Base-by-base conservation (phyloP, 306 rosid genomes). In the Glycine soja region DNA sequence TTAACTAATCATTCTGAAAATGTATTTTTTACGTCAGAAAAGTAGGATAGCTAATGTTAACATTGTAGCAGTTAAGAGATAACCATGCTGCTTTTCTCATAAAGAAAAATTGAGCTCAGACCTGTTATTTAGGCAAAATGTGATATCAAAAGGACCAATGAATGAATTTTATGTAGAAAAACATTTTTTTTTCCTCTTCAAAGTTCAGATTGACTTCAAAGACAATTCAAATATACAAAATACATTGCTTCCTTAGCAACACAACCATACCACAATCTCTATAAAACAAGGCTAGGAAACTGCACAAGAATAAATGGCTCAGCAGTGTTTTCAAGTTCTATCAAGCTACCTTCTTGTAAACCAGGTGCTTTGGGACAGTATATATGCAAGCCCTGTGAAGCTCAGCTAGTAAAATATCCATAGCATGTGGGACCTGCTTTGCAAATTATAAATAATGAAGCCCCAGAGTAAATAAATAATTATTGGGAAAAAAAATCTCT, bases 361-460 rank as follows among this genome's bases (percentile, higher is more conserved):
- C 79, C 61, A 90, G 12, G 90, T 93, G 97, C 89, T 95, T 95
- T 64, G 97, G 99, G 72, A 93, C 94, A 40, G 97, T 90, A 89
- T 93, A 95, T 43, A 87, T 86, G 82, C 97, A 95, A 82, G 90
- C 97, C 86, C 42, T 82, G 76, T 95, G 92, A 62, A 95, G 85
- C 92, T 95, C 99, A 10, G 97, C 99, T 3, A 95, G 92, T 83
- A 95, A 76, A 81, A 95, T 36, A 90, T 90, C 96, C 97, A 90
- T 86, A 51, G 78, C 89, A 62, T 77, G 76, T 36, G 97, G 97
- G 78, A 89, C 89, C 99, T 95, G 85, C 77, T 58, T 80, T 77
- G 80, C 64, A 84, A 58, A 82, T 47, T 10, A 73, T 65, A 45
- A 69, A 47, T 71, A 79, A 56, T 53, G 38, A 32, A 62, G 76